Conservation (phyloP, 2,329 filamentous ascomycete genomes). For the Raffaelea ambrosiae region DNA sequence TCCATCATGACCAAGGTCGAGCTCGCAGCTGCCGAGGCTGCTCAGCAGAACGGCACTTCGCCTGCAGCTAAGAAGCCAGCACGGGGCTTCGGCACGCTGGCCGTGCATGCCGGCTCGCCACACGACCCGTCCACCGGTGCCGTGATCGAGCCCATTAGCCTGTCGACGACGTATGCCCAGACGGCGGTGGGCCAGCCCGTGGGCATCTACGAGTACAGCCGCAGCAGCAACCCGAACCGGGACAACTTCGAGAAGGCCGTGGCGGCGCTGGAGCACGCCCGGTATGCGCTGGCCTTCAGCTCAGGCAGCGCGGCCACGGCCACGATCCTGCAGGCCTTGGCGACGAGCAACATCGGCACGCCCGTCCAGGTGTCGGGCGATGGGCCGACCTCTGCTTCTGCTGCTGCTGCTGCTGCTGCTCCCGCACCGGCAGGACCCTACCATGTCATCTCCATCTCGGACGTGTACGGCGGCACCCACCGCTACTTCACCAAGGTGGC, state of each 20-base stretch:
- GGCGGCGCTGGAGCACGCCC: slow-evolving; percentile 85
- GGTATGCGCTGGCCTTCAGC: slow-evolving; percentile 87
- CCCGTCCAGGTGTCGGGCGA: background rate
- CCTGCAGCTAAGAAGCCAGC: background rate
- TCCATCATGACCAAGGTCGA: no score
- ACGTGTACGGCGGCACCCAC: slow-evolving; percentile 97
- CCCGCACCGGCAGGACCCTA: slow-evolving; percentile 44
- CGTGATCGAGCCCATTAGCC: slow-evolving; percentile 91
- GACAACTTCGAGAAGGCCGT: slow-evolving; percentile 90
- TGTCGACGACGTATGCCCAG: slow-evolving; percentile 96
- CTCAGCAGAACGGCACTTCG: background rate
- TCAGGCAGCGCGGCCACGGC: slow-evolving; percentile 93
- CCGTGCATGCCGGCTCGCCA: slow-evolving; percentile 86
- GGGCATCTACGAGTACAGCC: slow-evolving; percentile 85
- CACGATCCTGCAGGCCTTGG: slow-evolving; percentile 84
- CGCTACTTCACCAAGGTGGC: slow-evolving; percentile 98
- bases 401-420: background rate
- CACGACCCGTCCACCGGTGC: slow-evolving; percentile 89
- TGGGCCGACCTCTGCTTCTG: background rate
- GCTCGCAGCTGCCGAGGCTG: background rate
- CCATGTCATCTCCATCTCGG: slow-evolving; percentile 92
- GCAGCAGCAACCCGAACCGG: slow-evolving; percentile 90
- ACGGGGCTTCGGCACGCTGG: slow-evolving; percentile 82
- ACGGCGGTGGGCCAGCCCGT: slow-evolving; percentile 77
- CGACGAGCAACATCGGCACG: slow-evolving; percentile 33